Evolutionary conservation across 805 yeast species (phyloP).

Genomic region (Myxozyma monticola): DNA sequence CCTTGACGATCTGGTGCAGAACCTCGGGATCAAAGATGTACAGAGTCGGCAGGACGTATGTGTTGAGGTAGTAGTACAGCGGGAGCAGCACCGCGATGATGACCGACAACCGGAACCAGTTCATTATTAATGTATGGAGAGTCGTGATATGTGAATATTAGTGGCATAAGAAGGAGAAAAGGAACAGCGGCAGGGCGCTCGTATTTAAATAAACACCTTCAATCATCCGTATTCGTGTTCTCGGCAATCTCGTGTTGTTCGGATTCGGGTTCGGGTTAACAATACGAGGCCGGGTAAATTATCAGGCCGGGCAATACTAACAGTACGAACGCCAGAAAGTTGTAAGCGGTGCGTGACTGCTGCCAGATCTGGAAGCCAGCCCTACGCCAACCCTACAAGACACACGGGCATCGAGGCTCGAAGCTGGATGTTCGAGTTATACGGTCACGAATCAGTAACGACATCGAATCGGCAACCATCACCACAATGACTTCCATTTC

Average conservation of each 20-base stretch:
- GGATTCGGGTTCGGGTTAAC: no score
- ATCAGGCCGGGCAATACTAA: no score
- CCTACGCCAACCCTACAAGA: conserved; percentile 9
- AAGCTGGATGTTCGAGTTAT: background rate
- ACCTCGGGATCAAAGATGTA: conserved; percentile 70
- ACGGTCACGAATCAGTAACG: background rate
- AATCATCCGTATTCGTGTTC: no score
- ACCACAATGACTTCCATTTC: conserved; percentile 26
- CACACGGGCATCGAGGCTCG: background rate
- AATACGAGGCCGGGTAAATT: no score
- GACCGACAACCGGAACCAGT: conserved; percentile 10
- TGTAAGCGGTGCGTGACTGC: no score
- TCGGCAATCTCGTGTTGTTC: no score
- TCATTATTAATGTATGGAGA: no score
- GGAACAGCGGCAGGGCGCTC: no score
- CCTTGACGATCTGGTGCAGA: conserved; percentile 54
- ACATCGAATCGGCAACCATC: background rate
- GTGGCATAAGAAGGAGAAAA: no score
- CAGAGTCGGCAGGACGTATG: conserved; percentile 65
- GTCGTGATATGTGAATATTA: no score
- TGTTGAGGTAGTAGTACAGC: conserved; percentile 39
- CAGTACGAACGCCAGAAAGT: no score
- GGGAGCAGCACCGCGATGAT: conserved; percentile 15
- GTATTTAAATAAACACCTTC: no score
- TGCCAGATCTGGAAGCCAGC: background rate